Evolutionary conservation across 768 basidiomycete species (phyloP).

Genomic region (Pleurotus platypus): DNA sequence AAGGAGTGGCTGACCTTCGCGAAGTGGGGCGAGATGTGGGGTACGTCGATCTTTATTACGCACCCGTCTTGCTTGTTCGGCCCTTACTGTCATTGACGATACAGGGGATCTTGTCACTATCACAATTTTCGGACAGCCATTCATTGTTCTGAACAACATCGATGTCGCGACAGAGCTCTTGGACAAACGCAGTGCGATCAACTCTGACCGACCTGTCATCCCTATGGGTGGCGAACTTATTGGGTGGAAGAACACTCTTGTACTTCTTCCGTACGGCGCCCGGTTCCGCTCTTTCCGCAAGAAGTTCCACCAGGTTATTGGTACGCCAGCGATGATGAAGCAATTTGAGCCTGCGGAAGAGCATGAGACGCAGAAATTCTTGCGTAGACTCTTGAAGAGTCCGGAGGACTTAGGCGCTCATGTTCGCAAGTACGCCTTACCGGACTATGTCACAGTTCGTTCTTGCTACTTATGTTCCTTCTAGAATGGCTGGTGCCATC

Average conservation of each 20-base stretch:
- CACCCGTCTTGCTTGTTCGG: not conserved
- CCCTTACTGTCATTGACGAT: not conserved
- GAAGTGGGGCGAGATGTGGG: conserved; percentile 28
- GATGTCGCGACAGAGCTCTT: conserved; percentile 44
- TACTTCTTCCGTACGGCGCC: conserved; percentile 31
- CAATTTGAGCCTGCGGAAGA: conserved; percentile 36
- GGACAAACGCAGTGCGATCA: conserved; percentile 46
- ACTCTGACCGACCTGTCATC: conserved; percentile 50
- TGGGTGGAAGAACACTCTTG: conserved; percentile 28
- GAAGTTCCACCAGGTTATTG: conserved; percentile 38
- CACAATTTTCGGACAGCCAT: conserved; percentile 38
- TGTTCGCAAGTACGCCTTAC: conserved; percentile 29
- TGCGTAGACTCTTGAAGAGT: conserved; percentile 30
- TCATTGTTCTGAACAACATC: conserved; percentile 40
- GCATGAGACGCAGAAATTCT: conserved; percentile 33
- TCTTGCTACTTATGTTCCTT: not conserved
- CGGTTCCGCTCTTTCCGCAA: conserved; percentile 38
- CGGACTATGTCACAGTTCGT: not conserved
- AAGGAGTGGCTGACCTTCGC: conserved; percentile 25
- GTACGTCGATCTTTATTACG: conserved; percentile 13
- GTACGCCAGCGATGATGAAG: conserved; percentile 31
- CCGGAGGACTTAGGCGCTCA: conserved; percentile 30
- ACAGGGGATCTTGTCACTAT: conserved; percentile 31
- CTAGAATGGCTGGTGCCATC: conserved; percentile 39
- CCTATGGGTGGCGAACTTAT: conserved; percentile 31